Evolutionary conservation across 345 rosid species (phyloP).

Genomic region (Anastatica hierochuntica): DNA sequence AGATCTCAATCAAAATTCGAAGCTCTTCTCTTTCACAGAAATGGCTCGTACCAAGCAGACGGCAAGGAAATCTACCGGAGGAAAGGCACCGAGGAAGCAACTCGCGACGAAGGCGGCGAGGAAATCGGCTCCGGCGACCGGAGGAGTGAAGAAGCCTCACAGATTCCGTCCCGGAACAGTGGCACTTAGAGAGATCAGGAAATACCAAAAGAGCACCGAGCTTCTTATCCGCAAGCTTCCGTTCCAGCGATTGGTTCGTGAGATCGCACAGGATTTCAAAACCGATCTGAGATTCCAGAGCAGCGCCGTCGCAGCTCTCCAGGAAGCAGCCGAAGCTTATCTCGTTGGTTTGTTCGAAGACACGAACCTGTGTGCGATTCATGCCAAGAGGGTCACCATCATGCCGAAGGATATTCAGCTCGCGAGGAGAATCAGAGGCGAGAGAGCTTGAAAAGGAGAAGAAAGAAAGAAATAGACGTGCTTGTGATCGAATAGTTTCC

Average conservation of each 20-base stretch:
- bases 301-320: too few species aligned
- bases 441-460: slow-evolving; percentile 35
- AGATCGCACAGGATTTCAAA: slow-evolving; percentile 56
- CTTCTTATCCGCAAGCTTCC: too few species aligned
- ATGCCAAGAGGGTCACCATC: too few species aligned
- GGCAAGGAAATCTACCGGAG: slow-evolving; percentile 48
- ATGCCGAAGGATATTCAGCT: too few species aligned
- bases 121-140: too few species aligned
- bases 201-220: slow-evolving; percentile 57
- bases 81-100: slow-evolving; percentile 49
- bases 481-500: too few species aligned
- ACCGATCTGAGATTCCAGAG: slow-evolving; percentile 49
- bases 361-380: too few species aligned
- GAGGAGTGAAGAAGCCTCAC: slow-evolving; percentile 63
- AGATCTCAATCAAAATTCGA: too few species aligned
- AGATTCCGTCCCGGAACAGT: slow-evolving; percentile 57
- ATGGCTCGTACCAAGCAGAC: slow-evolving; percentile 57
- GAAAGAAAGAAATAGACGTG: too few species aligned
- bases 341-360: too few species aligned
- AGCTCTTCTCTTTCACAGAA: too few species aligned
- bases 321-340: too few species aligned
- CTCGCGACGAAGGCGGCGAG: slow-evolving; percentile 45
- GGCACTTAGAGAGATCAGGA: slow-evolving; percentile 43
- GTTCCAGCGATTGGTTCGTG: slow-evolving; percentile 45
- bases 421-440: slow-evolving; percentile 49